Evolutionary conservation across 2,329 filamentous ascomycete species (phyloP), one percentile per base, ranked within the genome.

Genomic region (Anthostomella pinea): DNA sequence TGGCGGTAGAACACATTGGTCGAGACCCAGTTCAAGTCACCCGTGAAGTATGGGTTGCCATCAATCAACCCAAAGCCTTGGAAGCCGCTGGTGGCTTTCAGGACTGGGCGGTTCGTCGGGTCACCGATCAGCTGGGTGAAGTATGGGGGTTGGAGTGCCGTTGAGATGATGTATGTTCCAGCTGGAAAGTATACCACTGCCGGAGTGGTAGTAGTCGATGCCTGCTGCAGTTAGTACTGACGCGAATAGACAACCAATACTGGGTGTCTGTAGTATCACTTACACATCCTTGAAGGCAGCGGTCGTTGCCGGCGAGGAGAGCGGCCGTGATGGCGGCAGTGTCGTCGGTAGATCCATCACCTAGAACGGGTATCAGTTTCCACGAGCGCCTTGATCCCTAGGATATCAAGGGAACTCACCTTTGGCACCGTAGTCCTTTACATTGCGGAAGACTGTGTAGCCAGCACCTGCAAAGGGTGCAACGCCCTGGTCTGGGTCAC

Each of bases 1-100:
- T 80, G 75, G 28, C 80, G 69, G 53, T 71, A 81, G 59, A 86
- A 86, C 8, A 82, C 75, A 48, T 77, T 80, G 22, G 72, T 77
- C 4, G 73, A 61, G 18, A 60, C 57, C 53, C 61, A 70, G 44
- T 65, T 66, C 43, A 60, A 53, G 39, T 55, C 46, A 35, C 58
- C 55, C 6, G 53, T 52, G 33, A 52, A 71, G 49, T 79, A 73
- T 15, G 67, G 69, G 49, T 77, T 70, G 24, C 68, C 73, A 52
- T 81, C 74, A 34, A 83, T 75, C 39, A 83, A 51, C 13, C 73
- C 78, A 14, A 80, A 60, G 18, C 73, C 75, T 2, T 58, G 54
- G 52, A 83, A 82, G 41, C 65, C 66, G 3, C 68, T 30, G 4
- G 69, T 66, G 2, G 75, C 77, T 41, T 73, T 70, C 18, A 83